Evolutionary conservation across 129 eudicot species (phyloP), one percentile per base, ranked within the genome.

Genomic region (Escallonia rubra): DNA sequence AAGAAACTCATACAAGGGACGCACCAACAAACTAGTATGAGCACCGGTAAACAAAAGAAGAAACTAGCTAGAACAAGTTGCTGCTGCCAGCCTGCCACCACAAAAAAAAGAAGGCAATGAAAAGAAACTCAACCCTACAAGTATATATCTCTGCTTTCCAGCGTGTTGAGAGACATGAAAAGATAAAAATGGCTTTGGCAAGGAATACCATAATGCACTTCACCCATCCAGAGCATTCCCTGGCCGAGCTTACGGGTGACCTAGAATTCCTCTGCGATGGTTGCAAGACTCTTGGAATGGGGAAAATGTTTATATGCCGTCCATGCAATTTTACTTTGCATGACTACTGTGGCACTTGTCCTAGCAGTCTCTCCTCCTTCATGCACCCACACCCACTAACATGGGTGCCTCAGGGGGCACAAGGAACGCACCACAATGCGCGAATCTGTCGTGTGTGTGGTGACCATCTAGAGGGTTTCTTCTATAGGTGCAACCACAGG

Each of bases 301-400:
- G 75, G 8, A 54, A 43, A 43, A 41, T 69, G 38, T 72, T 48
- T 58, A 63, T 14, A 8, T 72, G 69, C 70, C 1, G 41, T n/a
- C 44, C 8, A 6, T 72, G 70, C 38, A 64, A 72, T 53, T 72
- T 62, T 56, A 63, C 52, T 41, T 62, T 72, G 70, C 69, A 72
- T 39, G 69, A 72, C 40, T 63, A 72, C 7, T 72, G 76, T 38
- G 60, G 15, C 61, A 71, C 69, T 4, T 72, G 69, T 39, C 70
- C 76, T 23, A 23, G 34, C 1, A 63, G 46, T 11, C 69, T 63
- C 46, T 16, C 63, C 11, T 53, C 76, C 5, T 53, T 42, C 76
- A 49, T 71, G 75, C 75, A 61, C 43, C 43, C 16, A 8, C 14
- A 61, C 14, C 69, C 51, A 10, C 51, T 47, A 47, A 23, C 1